A percentile compares a stretch with the other conserved stretches of the same genome.
Evolutionary conservation across 805 yeast species (phyloP).

Genomic region (Aciculoconidium aculeatum): DNA sequence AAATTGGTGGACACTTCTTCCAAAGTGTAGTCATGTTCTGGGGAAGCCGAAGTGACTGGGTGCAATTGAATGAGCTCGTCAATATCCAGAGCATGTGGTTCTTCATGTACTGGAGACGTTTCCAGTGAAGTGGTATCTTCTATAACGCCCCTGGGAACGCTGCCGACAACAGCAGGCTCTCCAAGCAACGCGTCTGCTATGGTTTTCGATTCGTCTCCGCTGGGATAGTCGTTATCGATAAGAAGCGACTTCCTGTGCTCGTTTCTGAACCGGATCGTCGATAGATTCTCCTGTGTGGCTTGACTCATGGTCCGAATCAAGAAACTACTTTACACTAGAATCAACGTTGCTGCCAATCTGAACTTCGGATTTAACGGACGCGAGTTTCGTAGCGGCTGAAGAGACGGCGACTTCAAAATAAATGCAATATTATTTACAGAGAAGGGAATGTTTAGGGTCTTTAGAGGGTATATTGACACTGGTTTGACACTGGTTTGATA

Average conservation of each 20-base stretch:
- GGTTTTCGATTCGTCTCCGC: not conserved
- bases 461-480: too few relatives aligned
- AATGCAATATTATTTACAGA: too few relatives aligned
- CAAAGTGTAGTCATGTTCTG: not conserved
- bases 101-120: not conserved
- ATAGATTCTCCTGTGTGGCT: slow-evolving; percentile 5
- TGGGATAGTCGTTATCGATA: slow-evolving; percentile 6
- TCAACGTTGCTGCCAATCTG: too few relatives aligned
- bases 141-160: not conserved
- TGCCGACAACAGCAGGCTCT: not conserved
- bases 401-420: too few relatives aligned
- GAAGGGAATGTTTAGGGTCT: too few relatives aligned
- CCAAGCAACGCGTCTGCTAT: slow-evolving; percentile 1
- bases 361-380: too few relatives aligned
- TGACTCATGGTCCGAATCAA: too few relatives aligned
- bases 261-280: slow-evolving; percentile 5
- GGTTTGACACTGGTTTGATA: too few relatives aligned
- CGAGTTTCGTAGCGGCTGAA: too few relatives aligned
- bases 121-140: too few relatives aligned
- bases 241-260: slow-evolving; percentile 7
- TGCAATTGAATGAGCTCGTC: slow-evolving; percentile 1
- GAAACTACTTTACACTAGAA: too few relatives aligned
- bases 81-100: not conserved
- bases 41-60: not conserved
- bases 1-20: too few relatives aligned